Evolutionary conservation across 768 basidiomycete genomes (phyloP), one percentile per base, ranked within the genome.

Genomic region (Leccinum disarticulatum): DNA sequence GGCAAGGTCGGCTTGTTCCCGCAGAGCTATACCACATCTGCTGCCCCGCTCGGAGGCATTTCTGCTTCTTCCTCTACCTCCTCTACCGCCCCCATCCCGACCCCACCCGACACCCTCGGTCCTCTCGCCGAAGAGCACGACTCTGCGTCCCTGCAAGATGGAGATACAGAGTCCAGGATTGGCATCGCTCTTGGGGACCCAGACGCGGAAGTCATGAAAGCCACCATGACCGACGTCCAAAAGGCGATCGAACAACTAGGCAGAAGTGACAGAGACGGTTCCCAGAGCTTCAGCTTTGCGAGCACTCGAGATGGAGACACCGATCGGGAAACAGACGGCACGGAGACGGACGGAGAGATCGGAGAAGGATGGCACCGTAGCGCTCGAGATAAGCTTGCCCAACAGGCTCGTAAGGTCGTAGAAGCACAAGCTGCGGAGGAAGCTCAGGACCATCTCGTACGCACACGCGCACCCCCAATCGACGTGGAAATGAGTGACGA

Each of bases 1-100:
- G 96, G 95, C 5, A 87, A 87, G 71, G 76, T 83, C n/a, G 97
- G 97, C 3, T 78, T 99, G 11, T 98, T 99, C 68, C 97, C 97
- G 3, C 82, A 89, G 66, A 87, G 85, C 61, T 98, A 98, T 69
- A 96, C 95, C 0, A 81, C 90, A 0, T 76, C 84, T 4, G 79
- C 76, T 2, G 81, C 83, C 0, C 82, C 86, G 4, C 67, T 68
- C 0, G 64, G 68, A 0, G 65, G 64, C 4, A 58, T 74, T 13
- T 60, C 77, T 0, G 60, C 70, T 22, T 63, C 72, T 15, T 50
- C 67, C 31, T 64, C 74, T n/a, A 51, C 70, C 41, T 67, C 74
- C 31, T 61, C 74, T 3, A 64, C 62, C 28, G 55, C 55, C 28
- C 67, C 69, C 4, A 57, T 69, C 6, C 43, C 67, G 6, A 59